Base-by-base conservation (phyloP, 2,329 filamentous ascomycete genomes). In the Exophiala spinifera region DNA sequence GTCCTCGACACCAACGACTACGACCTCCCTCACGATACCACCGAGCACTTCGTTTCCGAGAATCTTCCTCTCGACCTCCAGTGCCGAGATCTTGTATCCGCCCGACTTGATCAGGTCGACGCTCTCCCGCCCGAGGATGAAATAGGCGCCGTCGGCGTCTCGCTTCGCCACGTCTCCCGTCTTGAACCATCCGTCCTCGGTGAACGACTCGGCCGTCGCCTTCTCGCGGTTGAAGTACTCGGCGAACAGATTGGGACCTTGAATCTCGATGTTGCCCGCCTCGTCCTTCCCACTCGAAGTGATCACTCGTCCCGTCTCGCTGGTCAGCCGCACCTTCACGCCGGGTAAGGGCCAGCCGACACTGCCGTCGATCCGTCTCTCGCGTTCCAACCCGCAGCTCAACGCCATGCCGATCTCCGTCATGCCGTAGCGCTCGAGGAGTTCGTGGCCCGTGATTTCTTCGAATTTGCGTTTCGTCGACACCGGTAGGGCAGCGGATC, bases 321-420 rank as follows among this genome's bases (percentile, higher is more conserved):
- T 70, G 1, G 73, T 72, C 21, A 79, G 62, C 8, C 72, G 72
- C 10, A 79, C 72, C 50, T 77, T 70, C 17, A 76, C 74, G 1
- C 75, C 76, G 0, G 76, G 72, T 14, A 76, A 66, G 1, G 76
- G 69, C 67, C 71, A 77, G 5, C 77, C 76, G 1, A 79, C 76
- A 56, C 86, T 89, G 36, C 89, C 92, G 67, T 97, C 91, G 7
- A 96, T 85, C 50, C 94, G 89, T 67, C 95, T 88, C 6, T 74
- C 69, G 51, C 82, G 82, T 61, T 86, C 80, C 3, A 97, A 84
- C 3, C 91, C 91, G 71, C 94, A 97, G 60, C 88, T 92, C 28
- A 99, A 80, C 0, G 91, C 94, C 94, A 99, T 97, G 63, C 94
- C 94, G 1, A 97, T 91, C 75, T 99, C 94, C 3, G 94, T 99